phyloP scores from a whole-genome alignment of 176 grass and related monocot genomes.

The Rhynchospora tenuis region DNA sequence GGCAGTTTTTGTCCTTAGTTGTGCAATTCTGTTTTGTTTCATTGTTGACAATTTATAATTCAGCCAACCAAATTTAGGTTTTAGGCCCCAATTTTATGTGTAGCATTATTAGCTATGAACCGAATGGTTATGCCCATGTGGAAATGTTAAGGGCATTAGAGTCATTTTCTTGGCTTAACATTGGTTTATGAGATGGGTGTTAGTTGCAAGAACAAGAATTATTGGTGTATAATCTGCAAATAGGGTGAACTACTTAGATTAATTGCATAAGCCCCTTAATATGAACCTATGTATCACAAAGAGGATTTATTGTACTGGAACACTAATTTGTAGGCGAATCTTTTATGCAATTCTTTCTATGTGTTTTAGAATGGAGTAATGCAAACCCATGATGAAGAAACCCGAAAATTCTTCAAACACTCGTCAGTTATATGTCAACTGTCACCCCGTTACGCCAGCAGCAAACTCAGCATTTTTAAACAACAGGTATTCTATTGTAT shows the following conservation, averaged over 20 bases:
- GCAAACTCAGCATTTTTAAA: slow-evolving; percentile 93
- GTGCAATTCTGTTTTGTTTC: neutral
- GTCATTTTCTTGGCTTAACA: neutral
- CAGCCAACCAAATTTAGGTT: neutral
- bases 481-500: slow-evolving; percentile 59
- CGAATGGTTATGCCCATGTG: neutral
- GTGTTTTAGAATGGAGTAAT: slow-evolving; percentile 80
- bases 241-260: neutral
- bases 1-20: neutral
- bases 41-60: neutral
- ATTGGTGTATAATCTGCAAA: neutral
- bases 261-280: neutral
- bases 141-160: neutral
- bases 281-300: neutral
- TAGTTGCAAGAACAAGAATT: neutral
- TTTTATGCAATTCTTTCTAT: slow-evolving; percentile 5
- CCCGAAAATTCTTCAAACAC: slow-evolving; percentile 88
- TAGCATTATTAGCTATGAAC: neutral
- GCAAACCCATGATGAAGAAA: slow-evolving; percentile 98
- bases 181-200: neutral
- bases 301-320: neutral
- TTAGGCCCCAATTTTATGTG: slow-evolving; percentile 9
- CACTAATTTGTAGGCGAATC: neutral
- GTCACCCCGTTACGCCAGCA: slow-evolving; percentile 89
- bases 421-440: slow-evolving; percentile 94